Conservation (phyloP, 179 eudicot species). For the Silene noctiflora region DNA sequence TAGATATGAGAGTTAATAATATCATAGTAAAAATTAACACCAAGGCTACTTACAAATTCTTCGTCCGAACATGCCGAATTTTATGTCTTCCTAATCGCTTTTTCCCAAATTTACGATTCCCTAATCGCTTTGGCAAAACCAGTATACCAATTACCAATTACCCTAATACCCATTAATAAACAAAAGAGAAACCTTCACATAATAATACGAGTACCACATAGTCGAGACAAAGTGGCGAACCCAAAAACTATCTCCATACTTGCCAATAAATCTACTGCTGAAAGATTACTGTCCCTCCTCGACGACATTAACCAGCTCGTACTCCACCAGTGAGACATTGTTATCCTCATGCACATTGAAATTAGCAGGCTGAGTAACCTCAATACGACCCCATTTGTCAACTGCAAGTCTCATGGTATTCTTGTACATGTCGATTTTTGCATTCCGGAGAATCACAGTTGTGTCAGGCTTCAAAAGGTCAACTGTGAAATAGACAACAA, state of each 20-base stretch:
- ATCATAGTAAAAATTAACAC: too few species aligned
- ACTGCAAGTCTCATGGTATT: constrained; percentile 45
- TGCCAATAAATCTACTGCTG: constrained; percentile 12
- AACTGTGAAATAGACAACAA: constrained; percentile 23
- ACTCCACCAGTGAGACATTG: constrained; percentile 36
- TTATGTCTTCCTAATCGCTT: too few species aligned
- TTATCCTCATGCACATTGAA: constrained; percentile 31
- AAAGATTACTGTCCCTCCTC: constrained; percentile 20
- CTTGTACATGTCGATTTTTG: constrained; percentile 46
- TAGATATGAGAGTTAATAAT: too few species aligned
- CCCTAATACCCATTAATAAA: constrained; percentile 20
- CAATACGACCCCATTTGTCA: constrained; percentile 43
- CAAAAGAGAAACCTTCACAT: constrained; percentile 23
- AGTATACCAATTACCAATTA: constrained; percentile 30
- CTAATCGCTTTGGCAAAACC: constrained; percentile 1
- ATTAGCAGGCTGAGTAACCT: constrained; percentile 34
- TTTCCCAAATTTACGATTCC: neutral
- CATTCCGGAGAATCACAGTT: constrained; percentile 38
- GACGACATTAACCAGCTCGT: constrained; percentile 34
- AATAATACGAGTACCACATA: constrained; percentile 1
- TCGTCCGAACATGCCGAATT: too few species aligned
- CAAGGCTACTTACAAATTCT: too few species aligned
- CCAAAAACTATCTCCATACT: constrained; percentile 25
- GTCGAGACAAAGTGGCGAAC: constrained; percentile 15
- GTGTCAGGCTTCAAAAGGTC: constrained; percentile 40